Evolutionary conservation across 2,329 filamentous ascomycete genomes (phyloP), one percentile per base, ranked within the genome.

Genomic region (Beauveria medogensis): DNA sequence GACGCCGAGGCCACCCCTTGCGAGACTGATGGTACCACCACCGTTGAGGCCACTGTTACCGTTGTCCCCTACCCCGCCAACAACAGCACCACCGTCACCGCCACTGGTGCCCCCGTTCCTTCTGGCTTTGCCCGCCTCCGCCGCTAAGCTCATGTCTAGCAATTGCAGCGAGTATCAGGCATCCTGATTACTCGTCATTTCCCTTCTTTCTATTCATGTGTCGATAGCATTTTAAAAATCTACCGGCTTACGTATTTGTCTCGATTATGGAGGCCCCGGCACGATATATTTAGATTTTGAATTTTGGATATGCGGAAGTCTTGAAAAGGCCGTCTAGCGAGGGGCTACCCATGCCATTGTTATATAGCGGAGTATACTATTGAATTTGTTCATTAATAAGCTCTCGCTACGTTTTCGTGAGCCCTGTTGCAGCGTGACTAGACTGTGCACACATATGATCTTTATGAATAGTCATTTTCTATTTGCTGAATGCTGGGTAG

Each of bases 21-120:
- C 30, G 60, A 62, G 8, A 55, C 67, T 44, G 69, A 70, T 44
- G 64, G 64, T 62, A 68, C 68, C 65, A 67, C 69, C 56, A 69
- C 69, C 62, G 62, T 67, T 43, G 65, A 69, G 65, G 65, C 68
- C 43, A 72, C 70, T 41, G 70, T 73, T 63, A 74, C 73, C 58
- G 71, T 74, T 62, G 68, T 76, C 63, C 77, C 77, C 65, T 77
- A 72, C 72, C 77, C 77, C 55, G 70, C 68, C 56, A 69, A 69
- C 64, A 69, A 70, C 64, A 67, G 63, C 65, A 75, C 75, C 72
- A 70, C 70, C 62, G 74, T 75, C 55, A 63, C 63, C 61, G 64
- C 72, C 52, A 63, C 68, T 63, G 72, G 72, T 55, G 68, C 65
- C 41, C 69, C 72, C 43, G 63, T 64, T 46, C 72, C 75, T 62